Conservation (phyloP, 306 rosid genomes). For the Acacia crassicarpa region DNA sequence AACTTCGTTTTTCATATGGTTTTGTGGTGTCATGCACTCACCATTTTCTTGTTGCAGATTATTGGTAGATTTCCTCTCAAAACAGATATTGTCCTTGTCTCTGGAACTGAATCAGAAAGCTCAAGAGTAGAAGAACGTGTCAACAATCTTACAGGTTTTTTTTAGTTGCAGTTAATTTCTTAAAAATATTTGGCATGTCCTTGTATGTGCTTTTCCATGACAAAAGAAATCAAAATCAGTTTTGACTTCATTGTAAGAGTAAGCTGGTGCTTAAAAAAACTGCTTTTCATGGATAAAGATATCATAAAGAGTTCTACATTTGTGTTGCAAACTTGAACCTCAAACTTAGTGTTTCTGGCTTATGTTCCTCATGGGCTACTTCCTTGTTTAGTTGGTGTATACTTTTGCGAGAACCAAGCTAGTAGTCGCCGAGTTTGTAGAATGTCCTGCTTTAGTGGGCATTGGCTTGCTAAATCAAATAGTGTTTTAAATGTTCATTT, state of each 20-base stretch:
- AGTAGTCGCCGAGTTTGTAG: slow-evolving; percentile 21
- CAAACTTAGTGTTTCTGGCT: slow-evolving; percentile 24
- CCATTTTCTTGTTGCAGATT: slow-evolving; percentile 52
- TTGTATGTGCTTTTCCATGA: slow-evolving; percentile 16
- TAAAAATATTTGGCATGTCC: slow-evolving; percentile 22
- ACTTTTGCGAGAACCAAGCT: slow-evolving; percentile 15
- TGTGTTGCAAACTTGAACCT: slow-evolving; percentile 22
- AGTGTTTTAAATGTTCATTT: not conserved
- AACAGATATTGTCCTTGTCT: slow-evolving; percentile 68
- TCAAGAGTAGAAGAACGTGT: slow-evolving; percentile 67
- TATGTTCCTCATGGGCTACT: slow-evolving; percentile 23
- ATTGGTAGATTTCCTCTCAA: slow-evolving; percentile 76
- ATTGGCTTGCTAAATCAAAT: slow-evolving; percentile 10
- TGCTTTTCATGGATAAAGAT: slow-evolving; percentile 26
- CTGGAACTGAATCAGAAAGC: slow-evolving; percentile 61
- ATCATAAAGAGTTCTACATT: slow-evolving; percentile 20
- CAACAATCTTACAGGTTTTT: slow-evolving; percentile 75
- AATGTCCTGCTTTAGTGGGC: slow-evolving; percentile 17
- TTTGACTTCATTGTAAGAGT: slow-evolving; percentile 26
- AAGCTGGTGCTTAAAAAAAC: slow-evolving; percentile 24
- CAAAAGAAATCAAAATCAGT: not conserved
- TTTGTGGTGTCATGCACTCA: slow-evolving; percentile 20
- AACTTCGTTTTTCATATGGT: slow-evolving; percentile 13
- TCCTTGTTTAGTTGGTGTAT: slow-evolving; percentile 13
- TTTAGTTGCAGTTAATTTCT: slow-evolving; percentile 8